These are phyloP conservation scores for Boletus vermiculosoides DNA, from an alignment of 768 basidiomycete genomes.

Conservation along the genomic window DNA sequence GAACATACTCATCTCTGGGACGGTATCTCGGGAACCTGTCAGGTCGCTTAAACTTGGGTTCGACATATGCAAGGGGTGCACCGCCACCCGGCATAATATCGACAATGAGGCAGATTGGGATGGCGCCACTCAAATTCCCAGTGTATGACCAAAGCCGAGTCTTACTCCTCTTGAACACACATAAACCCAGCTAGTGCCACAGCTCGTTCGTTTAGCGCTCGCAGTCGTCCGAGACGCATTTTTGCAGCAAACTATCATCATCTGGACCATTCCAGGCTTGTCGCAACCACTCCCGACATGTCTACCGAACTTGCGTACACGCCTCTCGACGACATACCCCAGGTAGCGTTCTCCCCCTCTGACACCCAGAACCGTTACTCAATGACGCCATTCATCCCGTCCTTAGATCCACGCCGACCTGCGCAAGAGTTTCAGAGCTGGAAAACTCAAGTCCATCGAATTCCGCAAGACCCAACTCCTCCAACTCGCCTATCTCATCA, in stretches of 20 bases:
- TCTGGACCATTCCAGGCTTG: not conserved
- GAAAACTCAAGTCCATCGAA: constrained; percentile 62
- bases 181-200: not conserved
- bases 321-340: constrained; percentile 51
- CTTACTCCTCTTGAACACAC: too few species aligned
- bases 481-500: constrained; percentile 68
- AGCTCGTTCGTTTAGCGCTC: too few species aligned
- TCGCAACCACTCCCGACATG: constrained; percentile 9
- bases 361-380: not conserved
- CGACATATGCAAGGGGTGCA: too few species aligned
- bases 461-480: constrained; percentile 75
- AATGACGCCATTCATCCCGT: too few species aligned
- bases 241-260: not conserved
- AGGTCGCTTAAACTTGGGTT: too few species aligned
- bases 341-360: constrained; percentile 32
- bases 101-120: too few species aligned
- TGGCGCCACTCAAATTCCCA: not conserved
- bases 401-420: constrained; percentile 56
- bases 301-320: constrained; percentile 42
- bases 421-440: constrained; percentile 56
- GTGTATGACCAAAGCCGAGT: too few species aligned
- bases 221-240: too few species aligned
- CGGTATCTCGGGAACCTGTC: too few species aligned
- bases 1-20: too few species aligned
- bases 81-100: too few species aligned